Evolutionary conservation across 2,329 filamentous ascomycete genomes (phyloP), one percentile per base, ranked within the genome.

Genomic region (Fusarium bulbicola): DNA sequence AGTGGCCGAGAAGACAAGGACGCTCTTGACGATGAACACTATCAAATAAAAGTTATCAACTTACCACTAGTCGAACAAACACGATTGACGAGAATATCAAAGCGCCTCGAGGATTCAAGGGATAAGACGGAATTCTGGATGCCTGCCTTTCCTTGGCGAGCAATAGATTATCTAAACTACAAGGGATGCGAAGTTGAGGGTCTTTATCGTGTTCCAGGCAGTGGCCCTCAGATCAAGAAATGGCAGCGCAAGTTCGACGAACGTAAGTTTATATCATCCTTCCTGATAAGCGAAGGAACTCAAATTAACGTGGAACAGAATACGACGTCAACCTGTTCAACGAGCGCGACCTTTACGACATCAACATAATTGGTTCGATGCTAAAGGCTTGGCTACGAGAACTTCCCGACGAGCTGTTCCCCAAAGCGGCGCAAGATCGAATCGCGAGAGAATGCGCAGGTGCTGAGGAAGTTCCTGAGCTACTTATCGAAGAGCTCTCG

Each of bases 121-220:
- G 95, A 98, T 79, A 98, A 98, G 86, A 98, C 95, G 1, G 95
- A 98, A 79, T 98, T 97, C 79, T 98, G 95, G 95, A 97, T 98
- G 95, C 95, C 95, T 18, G 93, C 95, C 12, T 92, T 98, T 66
- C 95, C 95, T 1, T 98, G 95, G 93, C 89, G 95, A 72, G 97
- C 95, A 66, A 98, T 98, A 74, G 95, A 98, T 83, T 98, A 97
- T 80, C 86, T 98, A 59, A 98, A 98, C 81, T 96, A 95, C 83
- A 97, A 96, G 79, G 94, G 94, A 43, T 96, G 93, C 76, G 95
- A 98, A 78, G 94, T 97, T 43, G 95, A 98, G 82, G 95, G 95
- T 7, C 86, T 98, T 7, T 98, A 98, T 80, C 91, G 95, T 66
- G 93, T 98, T 46, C 95, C 95, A 18, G 95, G 95, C 32, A 97